Base-by-base conservation (phyloP, 176 grass and related monocot genomes). In the Triticum dicoccoides region DNA sequence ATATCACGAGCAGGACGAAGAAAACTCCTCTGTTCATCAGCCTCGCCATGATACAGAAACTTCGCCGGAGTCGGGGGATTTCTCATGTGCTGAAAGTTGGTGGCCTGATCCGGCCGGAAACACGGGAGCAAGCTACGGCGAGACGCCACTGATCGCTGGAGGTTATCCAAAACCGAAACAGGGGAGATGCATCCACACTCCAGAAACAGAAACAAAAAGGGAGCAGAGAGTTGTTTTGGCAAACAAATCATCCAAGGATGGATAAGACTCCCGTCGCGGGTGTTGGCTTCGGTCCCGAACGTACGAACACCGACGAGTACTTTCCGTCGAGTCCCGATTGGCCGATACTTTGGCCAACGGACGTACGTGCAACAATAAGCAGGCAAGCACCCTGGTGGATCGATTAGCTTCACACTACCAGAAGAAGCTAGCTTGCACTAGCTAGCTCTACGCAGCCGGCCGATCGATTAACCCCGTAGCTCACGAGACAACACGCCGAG, bases 141-240 rank as follows among this genome's bases (percentile, higher is more conserved):
- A 80, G 66, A 81, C 79, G 73, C 30, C 73, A 58, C 20, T 15
- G 29, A n/a, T 20, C 18, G 7, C 61, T 6, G 0, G 9, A 73
- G 84, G 65, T 79, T 83, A 90, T 90, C 84, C 80, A 56, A 30
- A 56, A 4, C 4, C 5, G 0, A 12, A 29, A 56, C 15, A 62
- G 3, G 8, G 13, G 4, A 11, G 52, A 0, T 5, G 37, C 6
- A 27, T 61, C 32, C n/a, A 47, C 30, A 47, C 61, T 37, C 17
- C 12, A 71, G 58, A 82, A 86, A 80, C 65, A 61, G 58, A 39
- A 39, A 39, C 38, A 24, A 35, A 80, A 79, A 61, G 1, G 49
- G 21, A 56, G 13, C 14, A 13, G 23, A 65, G 29, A 47, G 7
- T 1, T 25, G 11, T 15, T 9, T 41, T 14, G 21, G 21, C 21